Base-by-base conservation (phyloP, 805 yeast species). In the Starmerella scarabaei region DNA sequence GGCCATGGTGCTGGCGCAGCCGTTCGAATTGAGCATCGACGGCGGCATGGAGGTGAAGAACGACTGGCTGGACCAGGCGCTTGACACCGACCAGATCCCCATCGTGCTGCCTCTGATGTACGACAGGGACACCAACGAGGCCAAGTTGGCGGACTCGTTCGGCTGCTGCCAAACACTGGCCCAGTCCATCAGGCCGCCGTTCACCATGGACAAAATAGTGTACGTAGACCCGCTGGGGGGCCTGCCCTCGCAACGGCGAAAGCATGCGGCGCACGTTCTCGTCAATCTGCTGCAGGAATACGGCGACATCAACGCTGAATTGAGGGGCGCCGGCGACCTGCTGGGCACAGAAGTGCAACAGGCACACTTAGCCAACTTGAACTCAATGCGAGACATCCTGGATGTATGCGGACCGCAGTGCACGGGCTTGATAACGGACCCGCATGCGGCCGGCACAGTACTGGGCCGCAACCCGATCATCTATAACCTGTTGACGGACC, bases 361-460 rank as follows among this genome's bases (percentile, higher is more conserved):
- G 9, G 30, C 41, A 4, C 95, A 84, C 56, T 49, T 77, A n/a
- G 58, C 63, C 19, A 85, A 88, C 54, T 60, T 91, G 23, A 52
- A 63, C n/a, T 65, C 76, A 6, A 75, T 88, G 80, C 68, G 76
- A 36, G 60, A 64, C 2, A 57, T 79, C 1, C 62, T 84, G 28
- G 57, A 61, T 3, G 43, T 61, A 8, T 62, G 77, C 2, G 73
- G 83, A 1, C 45, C 62, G 3, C 58, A 72, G 1, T 73, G 86
- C 1, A 76, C 93, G 0, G 98, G 95, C 0, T 64, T 91, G 3
- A 80, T 91, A 26, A 88, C 97, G 0, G 83, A 96, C 0, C 81
- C 93, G 0, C 59, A 65, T 8, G 73, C 83, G 18, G 88, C 93
- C 21, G 74, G 81, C 2, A 58, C 53, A 42, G 28, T 51, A 53